Evolutionary conservation across 345 rosid genomes (phyloP).

Genomic region (Boechera retrofracta): DNA sequence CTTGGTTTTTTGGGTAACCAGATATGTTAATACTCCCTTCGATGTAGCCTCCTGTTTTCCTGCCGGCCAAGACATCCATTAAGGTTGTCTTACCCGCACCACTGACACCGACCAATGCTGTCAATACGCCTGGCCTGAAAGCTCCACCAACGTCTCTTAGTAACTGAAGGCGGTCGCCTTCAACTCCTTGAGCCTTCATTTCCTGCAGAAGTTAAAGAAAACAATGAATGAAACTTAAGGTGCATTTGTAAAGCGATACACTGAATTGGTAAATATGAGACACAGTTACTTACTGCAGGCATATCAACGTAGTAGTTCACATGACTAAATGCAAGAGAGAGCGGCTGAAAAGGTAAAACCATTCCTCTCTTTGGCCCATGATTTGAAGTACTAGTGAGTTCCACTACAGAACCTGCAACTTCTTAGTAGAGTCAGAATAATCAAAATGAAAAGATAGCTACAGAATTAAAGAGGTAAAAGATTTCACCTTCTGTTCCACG

Average conservation of each 20-base stretch:
- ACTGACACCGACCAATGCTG: slow-evolving; percentile 91
- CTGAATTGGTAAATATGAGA: background rate
- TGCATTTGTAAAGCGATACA: background rate
- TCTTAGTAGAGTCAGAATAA: slow-evolving; percentile 28
- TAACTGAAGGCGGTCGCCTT: slow-evolving; percentile 74
- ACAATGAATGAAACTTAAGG: slow-evolving; percentile 2
- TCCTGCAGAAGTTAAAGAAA: slow-evolving; percentile 50
- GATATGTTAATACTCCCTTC: slow-evolving; percentile 79
- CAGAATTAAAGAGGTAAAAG: background rate
- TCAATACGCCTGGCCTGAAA: slow-evolving; percentile 81
- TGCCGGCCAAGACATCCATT: slow-evolving; percentile 93
- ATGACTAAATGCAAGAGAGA: slow-evolving; percentile 77
- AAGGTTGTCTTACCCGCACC: slow-evolving; percentile 98
- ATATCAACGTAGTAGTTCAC: slow-evolving; percentile 85
- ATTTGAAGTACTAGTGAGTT: slow-evolving; percentile 40
- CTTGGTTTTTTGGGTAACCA: slow-evolving; percentile 87
- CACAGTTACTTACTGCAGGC: slow-evolving; percentile 71
- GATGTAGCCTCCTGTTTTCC: slow-evolving; percentile 80
- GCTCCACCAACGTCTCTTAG: slow-evolving; percentile 77
- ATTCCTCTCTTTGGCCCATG: slow-evolving; percentile 63
- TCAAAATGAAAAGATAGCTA: background rate
- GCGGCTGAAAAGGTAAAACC: slow-evolving; percentile 90
- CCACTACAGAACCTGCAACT: slow-evolving; percentile 49
- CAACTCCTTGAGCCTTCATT: slow-evolving; percentile 78
- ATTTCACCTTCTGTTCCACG: slow-evolving; percentile 54